Percentiles rank a stretch among this genome's conserved stretches.
phyloP scores from a whole-genome alignment of 1,284 basidiomycete species.

The Cryptococcus hybrid region DNA sequence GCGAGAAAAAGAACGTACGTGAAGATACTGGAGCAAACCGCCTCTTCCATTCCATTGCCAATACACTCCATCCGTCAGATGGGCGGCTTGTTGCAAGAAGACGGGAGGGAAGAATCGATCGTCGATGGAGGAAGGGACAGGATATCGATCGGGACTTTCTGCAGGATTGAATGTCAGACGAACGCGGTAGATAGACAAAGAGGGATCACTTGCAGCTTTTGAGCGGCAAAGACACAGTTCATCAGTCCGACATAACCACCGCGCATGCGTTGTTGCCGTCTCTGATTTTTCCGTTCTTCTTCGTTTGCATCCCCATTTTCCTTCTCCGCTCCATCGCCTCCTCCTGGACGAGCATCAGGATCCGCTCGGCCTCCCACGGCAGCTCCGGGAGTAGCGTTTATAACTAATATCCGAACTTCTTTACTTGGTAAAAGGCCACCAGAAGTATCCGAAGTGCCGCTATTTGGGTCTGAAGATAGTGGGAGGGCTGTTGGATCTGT shows the following conservation, averaged over 20 bases:
- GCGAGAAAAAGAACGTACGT: conserved; percentile 55
- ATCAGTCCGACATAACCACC: conserved; percentile 78
- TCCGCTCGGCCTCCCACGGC: conserved; percentile 8
- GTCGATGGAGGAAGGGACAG: conserved; percentile 76
- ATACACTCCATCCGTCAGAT: conserved; percentile 92
- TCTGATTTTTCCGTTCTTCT: not conserved
- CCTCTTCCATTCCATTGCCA: conserved; percentile 68
- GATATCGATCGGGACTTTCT: conserved; percentile 96
- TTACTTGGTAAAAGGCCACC: conserved; percentile 21
- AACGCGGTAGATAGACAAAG: not conserved
- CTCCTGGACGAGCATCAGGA: not conserved
- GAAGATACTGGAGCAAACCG: conserved; percentile 81
- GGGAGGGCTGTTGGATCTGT: conserved; percentile 15
- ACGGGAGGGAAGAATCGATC: conserved; percentile 68
- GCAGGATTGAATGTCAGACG: conserved; percentile 1
- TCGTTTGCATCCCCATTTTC: conserved; percentile 11
- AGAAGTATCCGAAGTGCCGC: too few relatives aligned
- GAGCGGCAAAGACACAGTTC: conserved; percentile 99
- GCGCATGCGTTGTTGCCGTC: conserved; percentile 32
- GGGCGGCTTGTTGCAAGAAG: conserved; percentile 95
- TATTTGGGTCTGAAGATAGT: not conserved
- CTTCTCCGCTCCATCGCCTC: conserved; percentile 18
- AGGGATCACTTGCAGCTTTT: conserved; percentile 66
- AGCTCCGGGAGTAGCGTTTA: conserved; percentile 76
- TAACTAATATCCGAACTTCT: conserved; percentile 81